Conservation (phyloP, 306 rosid species). For the Gynostemma pentaphyllum region DNA sequence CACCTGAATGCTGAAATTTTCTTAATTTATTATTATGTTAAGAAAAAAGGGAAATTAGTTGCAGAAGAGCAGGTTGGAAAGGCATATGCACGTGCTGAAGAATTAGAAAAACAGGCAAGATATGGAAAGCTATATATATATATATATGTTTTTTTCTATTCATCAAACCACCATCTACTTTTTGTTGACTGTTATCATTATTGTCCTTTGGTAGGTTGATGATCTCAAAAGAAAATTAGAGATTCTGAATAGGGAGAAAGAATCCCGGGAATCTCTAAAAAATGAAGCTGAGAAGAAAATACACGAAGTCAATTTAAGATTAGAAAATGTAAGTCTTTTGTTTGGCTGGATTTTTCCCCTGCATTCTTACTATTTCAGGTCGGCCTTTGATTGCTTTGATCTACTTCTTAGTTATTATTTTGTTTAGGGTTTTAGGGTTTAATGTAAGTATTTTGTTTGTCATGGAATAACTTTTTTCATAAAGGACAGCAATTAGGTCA, state of each 20-base stretch:
- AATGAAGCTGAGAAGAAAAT: slow-evolving; percentile 46
- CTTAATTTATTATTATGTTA: not conserved
- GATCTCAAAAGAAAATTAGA: slow-evolving; percentile 46
- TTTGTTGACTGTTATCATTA: not conserved
- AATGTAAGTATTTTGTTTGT: not conserved
- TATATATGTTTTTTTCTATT: not conserved
- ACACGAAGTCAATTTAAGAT: slow-evolving; percentile 40
- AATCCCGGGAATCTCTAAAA: slow-evolving; percentile 46
- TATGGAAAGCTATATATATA: slow-evolving; percentile 6
- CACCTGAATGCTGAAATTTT: not conserved
- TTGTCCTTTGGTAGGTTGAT: slow-evolving; percentile 38
- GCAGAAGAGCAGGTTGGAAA: slow-evolving; percentile 61
- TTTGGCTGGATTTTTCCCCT: slow-evolving; percentile 3
- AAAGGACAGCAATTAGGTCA: too few species aligned
- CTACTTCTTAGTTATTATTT: not conserved
- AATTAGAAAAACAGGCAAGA: slow-evolving; percentile 75
- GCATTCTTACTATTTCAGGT: not conserved
- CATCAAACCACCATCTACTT: not conserved
- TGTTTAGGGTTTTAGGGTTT: too few species aligned
- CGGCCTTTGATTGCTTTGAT: not conserved
- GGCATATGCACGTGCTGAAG: slow-evolving; percentile 82
- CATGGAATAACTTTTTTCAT: not conserved
- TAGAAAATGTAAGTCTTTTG: slow-evolving; percentile 46
- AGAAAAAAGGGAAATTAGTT: slow-evolving; percentile 55
- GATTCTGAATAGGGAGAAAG: slow-evolving; percentile 41